phyloP scores from a whole-genome alignment of 1,139 yeast genomes.

The Zygoascus hellenicus region DNA sequence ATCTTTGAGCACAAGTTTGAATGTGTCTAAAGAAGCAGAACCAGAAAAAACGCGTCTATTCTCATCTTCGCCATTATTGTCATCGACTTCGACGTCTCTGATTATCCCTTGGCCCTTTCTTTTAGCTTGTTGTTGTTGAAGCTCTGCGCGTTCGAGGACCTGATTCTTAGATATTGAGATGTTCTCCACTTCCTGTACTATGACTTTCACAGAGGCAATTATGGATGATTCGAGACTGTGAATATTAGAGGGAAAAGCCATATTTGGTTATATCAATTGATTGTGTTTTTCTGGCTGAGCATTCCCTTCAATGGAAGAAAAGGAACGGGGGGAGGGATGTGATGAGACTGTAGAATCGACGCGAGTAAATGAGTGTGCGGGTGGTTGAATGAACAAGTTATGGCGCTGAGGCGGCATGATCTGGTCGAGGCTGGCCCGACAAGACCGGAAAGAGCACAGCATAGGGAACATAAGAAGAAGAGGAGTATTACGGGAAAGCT shows the following conservation, averaged over 20 bases:
- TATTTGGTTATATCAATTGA: not conserved
- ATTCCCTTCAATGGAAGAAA: too few relatives aligned
- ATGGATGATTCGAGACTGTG: not conserved
- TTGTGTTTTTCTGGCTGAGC: too few relatives aligned
- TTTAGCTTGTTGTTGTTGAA: conserved; percentile 10
- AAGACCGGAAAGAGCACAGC: too few relatives aligned
- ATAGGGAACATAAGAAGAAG: too few relatives aligned
- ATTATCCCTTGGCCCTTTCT: conserved; percentile 5
- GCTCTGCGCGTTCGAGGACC: conserved; percentile 16
- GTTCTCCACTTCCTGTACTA: conserved; percentile 21
- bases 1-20: conserved; percentile 25
- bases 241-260: not conserved
- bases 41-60: not conserved
- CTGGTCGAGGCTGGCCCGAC: too few relatives aligned
- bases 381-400: too few relatives aligned
- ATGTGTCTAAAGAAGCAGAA: conserved; percentile 10
- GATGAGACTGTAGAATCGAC: too few relatives aligned
- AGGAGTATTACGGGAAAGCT: too few relatives aligned
- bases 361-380: too few relatives aligned
- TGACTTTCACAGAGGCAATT: conserved; percentile 19
- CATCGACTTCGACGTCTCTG: conserved; percentile 1
- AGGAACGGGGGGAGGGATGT: too few relatives aligned
- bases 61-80: not conserved
- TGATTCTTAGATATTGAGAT: conserved; percentile 23
- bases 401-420: too few relatives aligned